Base-by-base conservation (phyloP, 306 rosid genomes). In the Begonia fuchsioides region DNA sequence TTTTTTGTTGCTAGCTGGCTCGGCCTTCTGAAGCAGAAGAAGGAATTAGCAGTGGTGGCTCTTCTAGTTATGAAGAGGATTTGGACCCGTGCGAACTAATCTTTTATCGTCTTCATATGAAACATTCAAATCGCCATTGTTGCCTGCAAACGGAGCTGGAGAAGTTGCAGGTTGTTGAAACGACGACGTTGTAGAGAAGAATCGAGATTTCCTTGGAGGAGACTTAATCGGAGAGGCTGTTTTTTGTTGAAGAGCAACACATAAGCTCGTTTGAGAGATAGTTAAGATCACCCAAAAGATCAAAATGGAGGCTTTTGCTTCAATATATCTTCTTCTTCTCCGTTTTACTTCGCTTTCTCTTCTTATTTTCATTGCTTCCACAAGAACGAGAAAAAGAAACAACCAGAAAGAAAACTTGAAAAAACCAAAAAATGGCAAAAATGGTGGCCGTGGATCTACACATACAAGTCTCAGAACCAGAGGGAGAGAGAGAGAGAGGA, bases 41-140 rank as follows among this genome's bases (percentile, higher is more conserved):
- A 40, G n/a, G 44, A 10, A 55, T 43, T 13, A 17, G 32, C 10
- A 12, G 11, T 9, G 32, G 32, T 20, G 17, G 16, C 9, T 54
- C 16, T 18, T 56, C 73, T 78, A 83, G 76, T 84, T 88, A 60
- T 84, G 95, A 62, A 88, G 97, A 57, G 95, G 97, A 35, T 88
- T 88, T 50, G 95, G 95, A 68, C 95, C 97, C 0, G 93, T 88
- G 44, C 74, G 97, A 57, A 88, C 66, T 52, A 51, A 2, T 69
- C 97, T 77, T 56, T 84, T 78, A 10, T 78, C 84, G 10, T 84
- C 86, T 6, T 54, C 80, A 35, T 72, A 87, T 32, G 65, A 18
- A 9, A 51, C 44, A 40, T 66, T 67, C 1, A 13, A 26, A 44
- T 17, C 57, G 35, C 17, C 39, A 15, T 43, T 43, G 17, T 0